Conservation (phyloP, 352 stramenopile genomes). For the Phytophthora colocasiae region DNA sequence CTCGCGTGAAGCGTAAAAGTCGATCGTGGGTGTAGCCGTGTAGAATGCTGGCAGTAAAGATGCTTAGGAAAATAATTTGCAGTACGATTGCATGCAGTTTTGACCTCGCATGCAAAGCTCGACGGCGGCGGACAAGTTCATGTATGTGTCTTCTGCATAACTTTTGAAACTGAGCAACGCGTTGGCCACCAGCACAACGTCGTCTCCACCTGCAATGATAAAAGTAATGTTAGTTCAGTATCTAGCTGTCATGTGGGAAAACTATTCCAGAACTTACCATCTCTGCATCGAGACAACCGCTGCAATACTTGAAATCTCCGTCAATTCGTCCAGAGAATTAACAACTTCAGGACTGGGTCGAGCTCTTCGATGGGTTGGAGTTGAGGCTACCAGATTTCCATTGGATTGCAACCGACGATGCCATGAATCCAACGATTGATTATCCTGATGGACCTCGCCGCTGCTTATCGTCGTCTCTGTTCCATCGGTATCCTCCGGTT, state of each 20-base stretch:
- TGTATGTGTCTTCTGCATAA: conserved; percentile 38
- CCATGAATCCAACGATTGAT: conserved; percentile 13
- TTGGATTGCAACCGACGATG: conserved; percentile 10
- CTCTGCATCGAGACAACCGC: conserved; percentile 50
- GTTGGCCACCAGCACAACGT: conserved; percentile 39
- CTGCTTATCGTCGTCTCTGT: conserved; percentile 18
- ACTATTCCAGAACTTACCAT: conserved; percentile 32
- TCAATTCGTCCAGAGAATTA: conserved; percentile 42
- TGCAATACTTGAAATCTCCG: conserved; percentile 49
- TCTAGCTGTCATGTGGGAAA: background rate
- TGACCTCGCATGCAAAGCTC: conserved; percentile 41
- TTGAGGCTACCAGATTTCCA: conserved; percentile 2
- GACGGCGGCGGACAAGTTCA: conserved; percentile 37
- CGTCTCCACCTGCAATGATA: conserved; percentile 40
- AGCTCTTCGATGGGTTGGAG: conserved; percentile 18
- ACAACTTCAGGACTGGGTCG: conserved; percentile 9
- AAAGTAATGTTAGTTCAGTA: conserved; percentile 1
- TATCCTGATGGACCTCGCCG: conserved; percentile 14
- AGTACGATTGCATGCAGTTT: conserved; percentile 60
- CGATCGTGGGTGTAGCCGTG: conserved; percentile 39
- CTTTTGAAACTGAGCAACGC: conserved; percentile 41
- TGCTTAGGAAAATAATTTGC: conserved; percentile 53
- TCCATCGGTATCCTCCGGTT: conserved; percentile 2
- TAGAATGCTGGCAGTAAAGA: conserved; percentile 47
- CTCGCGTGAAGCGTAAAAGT: conserved; percentile 44